Conservation (phyloP, 2,329 filamentous ascomycete genomes). For the Boeremia exigua region DNA sequence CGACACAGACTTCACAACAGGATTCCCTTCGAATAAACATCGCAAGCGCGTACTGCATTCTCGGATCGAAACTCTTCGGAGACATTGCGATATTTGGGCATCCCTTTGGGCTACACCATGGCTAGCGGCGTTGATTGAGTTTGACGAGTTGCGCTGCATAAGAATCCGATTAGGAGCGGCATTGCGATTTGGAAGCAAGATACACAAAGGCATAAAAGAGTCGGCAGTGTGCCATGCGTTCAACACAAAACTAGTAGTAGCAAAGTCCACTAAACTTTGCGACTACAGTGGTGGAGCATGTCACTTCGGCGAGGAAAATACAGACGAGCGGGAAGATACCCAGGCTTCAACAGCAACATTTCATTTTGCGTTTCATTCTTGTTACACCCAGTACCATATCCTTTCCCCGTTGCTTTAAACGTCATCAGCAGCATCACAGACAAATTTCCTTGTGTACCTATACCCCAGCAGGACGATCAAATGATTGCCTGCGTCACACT, state of each 20-base stretch:
- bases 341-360: conserved; percentile 15
- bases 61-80: conserved; percentile 16
- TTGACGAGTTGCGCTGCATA: conserved; percentile 10
- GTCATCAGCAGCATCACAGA: conserved; percentile 10
- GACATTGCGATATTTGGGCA: conserved; percentile 12
- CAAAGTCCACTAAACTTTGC: not conserved
- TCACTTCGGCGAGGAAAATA: conserved; percentile 2
- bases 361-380: conserved; percentile 12
- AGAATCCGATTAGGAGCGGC: conserved; percentile 5
- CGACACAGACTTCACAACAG: conserved; percentile 11
- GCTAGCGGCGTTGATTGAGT: conserved; percentile 15
- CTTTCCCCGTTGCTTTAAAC: conserved; percentile 4
- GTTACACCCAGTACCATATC: conserved; percentile 12
- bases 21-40: conserved; percentile 8
- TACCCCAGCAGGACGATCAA: conserved; percentile 9
- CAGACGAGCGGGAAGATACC: conserved; percentile 11
- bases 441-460: conserved; percentile 18
- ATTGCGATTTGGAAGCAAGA: conserved; percentile 13
- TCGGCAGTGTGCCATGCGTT: not conserved
- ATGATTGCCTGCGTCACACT: conserved; percentile 13
- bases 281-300: not conserved
- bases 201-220: conserved; percentile 3
- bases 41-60: conserved; percentile 12
- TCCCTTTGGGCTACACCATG: conserved; percentile 15
- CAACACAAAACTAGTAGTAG: not conserved